Conservation (phyloP, 192 early-diverging fungal genomes). For the Kappamyces sp. region DNA sequence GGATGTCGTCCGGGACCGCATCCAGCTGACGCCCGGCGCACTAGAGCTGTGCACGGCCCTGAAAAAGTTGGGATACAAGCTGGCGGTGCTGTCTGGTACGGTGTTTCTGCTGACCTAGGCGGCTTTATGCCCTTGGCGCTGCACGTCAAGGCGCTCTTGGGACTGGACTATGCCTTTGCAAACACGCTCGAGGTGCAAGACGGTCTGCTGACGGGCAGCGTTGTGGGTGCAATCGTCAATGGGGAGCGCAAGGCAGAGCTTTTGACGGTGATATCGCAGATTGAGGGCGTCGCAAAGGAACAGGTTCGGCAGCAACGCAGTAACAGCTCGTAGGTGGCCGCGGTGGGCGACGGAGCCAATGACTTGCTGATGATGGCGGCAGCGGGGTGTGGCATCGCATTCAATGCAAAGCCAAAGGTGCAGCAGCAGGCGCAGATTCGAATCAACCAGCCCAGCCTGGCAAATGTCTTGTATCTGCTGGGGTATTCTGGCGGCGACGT, state of each 20-base stretch:
- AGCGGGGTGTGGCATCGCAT: slow-evolving; percentile 93
- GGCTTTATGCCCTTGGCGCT: slow-evolving; percentile 91
- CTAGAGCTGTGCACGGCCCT: slow-evolving; percentile 82
- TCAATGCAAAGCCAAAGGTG: slow-evolving; percentile 96
- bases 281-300: slow-evolving; percentile 74
- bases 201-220: slow-evolving; percentile 73
- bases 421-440: slow-evolving; percentile 81
- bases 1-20: slow-evolving; percentile 63
- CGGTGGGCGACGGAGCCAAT: slow-evolving; percentile 97
- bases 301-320: slow-evolving; percentile 45
- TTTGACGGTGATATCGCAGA: slow-evolving; percentile 91
- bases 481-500: slow-evolving; percentile 76
- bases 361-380: slow-evolving; percentile 92
- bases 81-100: slow-evolving; percentile 87
- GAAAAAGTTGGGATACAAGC: slow-evolving; percentile 87
- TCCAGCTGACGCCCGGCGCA: slow-evolving; percentile 88
- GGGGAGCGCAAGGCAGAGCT: slow-evolving; percentile 91
- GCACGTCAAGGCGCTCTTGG: slow-evolving; percentile 84
- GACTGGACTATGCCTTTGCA: slow-evolving; percentile 96
- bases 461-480: slow-evolving; percentile 81
- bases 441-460: slow-evolving; percentile 91
- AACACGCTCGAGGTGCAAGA: slow-evolving; percentile 56
- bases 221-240: slow-evolving; percentile 82
- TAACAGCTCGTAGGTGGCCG: slow-evolving; percentile 61
- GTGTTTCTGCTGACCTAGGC: slow-evolving; percentile 31